Conservation (phyloP, 2,329 filamentous ascomycete species). For the Xylaria sp. region DNA sequence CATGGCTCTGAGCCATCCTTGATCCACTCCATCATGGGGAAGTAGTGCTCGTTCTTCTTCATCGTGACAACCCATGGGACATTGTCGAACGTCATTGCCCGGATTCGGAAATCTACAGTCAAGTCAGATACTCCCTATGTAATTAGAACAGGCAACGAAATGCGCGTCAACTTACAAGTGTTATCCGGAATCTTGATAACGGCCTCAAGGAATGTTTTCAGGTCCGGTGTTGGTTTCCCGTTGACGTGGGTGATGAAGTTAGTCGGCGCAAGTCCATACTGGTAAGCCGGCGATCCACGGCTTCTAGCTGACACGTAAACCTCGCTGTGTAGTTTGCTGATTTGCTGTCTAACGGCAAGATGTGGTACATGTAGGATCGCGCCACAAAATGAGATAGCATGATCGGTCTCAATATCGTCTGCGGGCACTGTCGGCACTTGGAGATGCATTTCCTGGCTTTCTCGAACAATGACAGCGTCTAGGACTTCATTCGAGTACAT, state of each 20-base stretch:
- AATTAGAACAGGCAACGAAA: neutral
- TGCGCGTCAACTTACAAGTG: constrained; percentile 70
- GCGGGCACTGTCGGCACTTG: constrained; percentile 87
- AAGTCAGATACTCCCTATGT: constrained; percentile 38
- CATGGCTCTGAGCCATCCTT: constrained; percentile 68
- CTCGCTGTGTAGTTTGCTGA: constrained; percentile 94
- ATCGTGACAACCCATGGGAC: constrained; percentile 99
- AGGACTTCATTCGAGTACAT: constrained; percentile 92
- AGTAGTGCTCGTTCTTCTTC: constrained; percentile 99
- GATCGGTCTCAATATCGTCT: constrained; percentile 90
- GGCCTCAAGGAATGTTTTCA: constrained; percentile 81
- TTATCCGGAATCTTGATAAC: constrained; percentile 93
- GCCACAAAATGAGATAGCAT: constrained; percentile 93
- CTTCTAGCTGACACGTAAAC: constrained; percentile 93
- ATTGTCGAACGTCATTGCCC: constrained; percentile 98
- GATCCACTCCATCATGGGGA: constrained; percentile 76
- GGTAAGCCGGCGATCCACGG: constrained; percentile 83
- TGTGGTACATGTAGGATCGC: constrained; percentile 93
- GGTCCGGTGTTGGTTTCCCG: constrained; percentile 82
- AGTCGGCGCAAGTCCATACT: constrained; percentile 92
- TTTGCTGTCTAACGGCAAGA: constrained; percentile 96
- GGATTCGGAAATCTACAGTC: constrained; percentile 82
- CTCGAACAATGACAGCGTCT: constrained; percentile 86
- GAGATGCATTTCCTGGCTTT: constrained; percentile 80
- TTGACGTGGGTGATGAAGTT: constrained; percentile 99